phyloP scores from a whole-genome alignment of 2,329 filamentous ascomycete genomes.

The Neocatenulostroma microsporum region DNA sequence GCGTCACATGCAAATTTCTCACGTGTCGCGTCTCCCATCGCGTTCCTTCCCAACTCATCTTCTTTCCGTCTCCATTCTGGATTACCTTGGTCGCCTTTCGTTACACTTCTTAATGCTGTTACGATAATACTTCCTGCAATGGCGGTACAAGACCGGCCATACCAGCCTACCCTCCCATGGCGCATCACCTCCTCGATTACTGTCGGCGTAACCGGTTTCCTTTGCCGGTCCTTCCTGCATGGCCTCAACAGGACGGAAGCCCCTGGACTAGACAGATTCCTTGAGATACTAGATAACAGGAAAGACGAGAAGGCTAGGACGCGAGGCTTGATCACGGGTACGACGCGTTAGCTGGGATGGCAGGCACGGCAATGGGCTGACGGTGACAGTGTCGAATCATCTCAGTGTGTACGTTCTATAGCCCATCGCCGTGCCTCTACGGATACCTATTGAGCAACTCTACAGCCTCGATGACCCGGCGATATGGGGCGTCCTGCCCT shows the following conservation, averaged over 20 bases:
- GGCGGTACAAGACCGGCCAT: constrained; percentile 38
- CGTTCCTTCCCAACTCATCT: too few relatives aligned
- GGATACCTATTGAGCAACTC: constrained; percentile 8
- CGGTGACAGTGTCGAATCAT: constrained; percentile 68
- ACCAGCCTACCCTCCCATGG: constrained; percentile 58
- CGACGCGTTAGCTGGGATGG: constrained; percentile 13
- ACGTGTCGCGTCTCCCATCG: too few relatives aligned
- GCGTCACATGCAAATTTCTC: too few relatives aligned
- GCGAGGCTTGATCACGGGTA: constrained; percentile 77
- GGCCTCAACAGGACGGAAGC: constrained; percentile 68
- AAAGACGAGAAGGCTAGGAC: constrained; percentile 57
- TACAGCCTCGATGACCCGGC: constrained; percentile 83
- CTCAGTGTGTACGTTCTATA: constrained; percentile 66
- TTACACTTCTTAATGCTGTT: too few relatives aligned
- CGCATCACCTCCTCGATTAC: constrained; percentile 63
- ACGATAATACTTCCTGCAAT: too few relatives aligned
- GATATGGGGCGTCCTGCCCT: constrained; percentile 82
- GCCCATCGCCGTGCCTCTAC: constrained; percentile 4
- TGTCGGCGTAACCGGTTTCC: constrained; percentile 63
- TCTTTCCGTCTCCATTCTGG: too few relatives aligned
- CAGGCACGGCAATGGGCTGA: neutral
- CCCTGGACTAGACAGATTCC: constrained; percentile 66
- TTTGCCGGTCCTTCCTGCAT: constrained; percentile 69
- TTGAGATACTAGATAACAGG: constrained; percentile 66
- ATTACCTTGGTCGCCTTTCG: too few relatives aligned